Evolutionary conservation across 1,139 yeast genomes (phyloP).

Genomic region (Candida tropicalis): DNA sequence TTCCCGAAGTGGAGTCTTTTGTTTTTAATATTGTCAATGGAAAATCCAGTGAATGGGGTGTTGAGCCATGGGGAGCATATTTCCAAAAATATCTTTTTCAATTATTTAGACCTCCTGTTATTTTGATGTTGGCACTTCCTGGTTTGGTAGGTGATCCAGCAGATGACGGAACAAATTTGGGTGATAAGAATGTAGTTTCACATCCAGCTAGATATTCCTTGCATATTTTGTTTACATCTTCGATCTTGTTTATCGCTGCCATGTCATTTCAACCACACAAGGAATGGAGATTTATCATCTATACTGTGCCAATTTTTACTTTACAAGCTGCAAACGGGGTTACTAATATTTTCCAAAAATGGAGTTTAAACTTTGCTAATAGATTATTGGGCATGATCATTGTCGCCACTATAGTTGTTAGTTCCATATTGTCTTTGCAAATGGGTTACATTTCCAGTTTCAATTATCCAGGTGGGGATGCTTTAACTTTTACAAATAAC

Average conservation of each 20-base stretch:
- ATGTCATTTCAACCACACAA: slow-evolving; percentile 89
- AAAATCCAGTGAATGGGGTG: slow-evolving; percentile 80
- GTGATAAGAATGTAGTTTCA: slow-evolving; percentile 30
- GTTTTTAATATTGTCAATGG: slow-evolving; percentile 74
- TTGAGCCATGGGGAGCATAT: slow-evolving; percentile 72
- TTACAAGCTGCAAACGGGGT: slow-evolving; percentile 68
- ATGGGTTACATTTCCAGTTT: slow-evolving; percentile 66
- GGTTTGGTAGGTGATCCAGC: slow-evolving; percentile 49
- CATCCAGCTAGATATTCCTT: slow-evolving; percentile 43
- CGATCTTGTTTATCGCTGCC: slow-evolving; percentile 54
- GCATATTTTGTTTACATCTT: slow-evolving; percentile 39
- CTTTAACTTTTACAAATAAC: slow-evolving; percentile 57
- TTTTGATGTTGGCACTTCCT: slow-evolving; percentile 47
- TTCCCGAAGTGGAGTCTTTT: slow-evolving; percentile 80
- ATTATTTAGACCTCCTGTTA: slow-evolving; percentile 67
- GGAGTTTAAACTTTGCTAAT: slow-evolving; percentile 30
- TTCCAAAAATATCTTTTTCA: slow-evolving; percentile 48
- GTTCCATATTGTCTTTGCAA: slow-evolving; percentile 46
- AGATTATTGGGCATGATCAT: slow-evolving; percentile 30
- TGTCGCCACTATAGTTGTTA: slow-evolving; percentile 30
- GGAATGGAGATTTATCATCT: slow-evolving; percentile 90
- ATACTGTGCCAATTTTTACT: slow-evolving; percentile 70
- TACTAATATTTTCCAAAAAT: slow-evolving; percentile 40
- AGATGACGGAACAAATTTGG: slow-evolving; percentile 22
- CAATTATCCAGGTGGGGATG: slow-evolving; percentile 91